Evolutionary conservation across 2,329 filamentous ascomycete species (phyloP), one percentile per base, ranked within the genome.

Genomic region (Fonsecaea nubica): DNA sequence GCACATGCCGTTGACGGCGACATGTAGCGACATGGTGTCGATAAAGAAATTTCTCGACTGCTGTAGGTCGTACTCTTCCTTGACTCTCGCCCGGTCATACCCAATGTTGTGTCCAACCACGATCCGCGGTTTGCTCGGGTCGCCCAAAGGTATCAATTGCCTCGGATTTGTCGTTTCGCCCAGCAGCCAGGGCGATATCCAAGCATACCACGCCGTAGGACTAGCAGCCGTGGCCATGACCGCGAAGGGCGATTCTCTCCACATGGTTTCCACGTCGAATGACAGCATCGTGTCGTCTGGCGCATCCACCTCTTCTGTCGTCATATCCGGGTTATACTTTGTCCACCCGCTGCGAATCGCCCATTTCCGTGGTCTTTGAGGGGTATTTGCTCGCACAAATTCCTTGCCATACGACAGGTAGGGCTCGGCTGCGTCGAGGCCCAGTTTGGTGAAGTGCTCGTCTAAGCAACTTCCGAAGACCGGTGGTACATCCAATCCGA

Each of bases 1-100:
- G 79, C 95, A 99, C 95, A 99, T 99, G 69, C 95, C 95, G 76
- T 99, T 99, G 30, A 97, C 94, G 2, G 96, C 96, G 7, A 97
- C 94, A 76, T 99, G 95, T 21, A 99, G 82, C 1, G 94, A 98
- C 95, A 99, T 99, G 35, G 95, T 99, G 77, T 99, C 95, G 59
- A 99, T 80, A 76, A 97, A 99, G 52, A 87, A 90, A 72, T 93
- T 98, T 45, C 88, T 87, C 0, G 92, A 90, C 77, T 97, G 94
- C 62, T 87, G 83, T 48, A 98, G 79, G 74, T 89, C 86, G 76
- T 99, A 99, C 77, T 99, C 95, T 76, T 99, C 95, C 21, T 89
- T 79, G 62, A 97, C 87, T 40, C 96, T 86, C 15, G 94, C 94
- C 30, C 95, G 86, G 76, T 99, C 95, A 76, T 96, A 99, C 21